Evolutionary conservation across 2,329 filamentous ascomycete genomes (phyloP), one percentile per base, ranked within the genome.

Genomic region (Diaporthe aspalathi): DNA sequence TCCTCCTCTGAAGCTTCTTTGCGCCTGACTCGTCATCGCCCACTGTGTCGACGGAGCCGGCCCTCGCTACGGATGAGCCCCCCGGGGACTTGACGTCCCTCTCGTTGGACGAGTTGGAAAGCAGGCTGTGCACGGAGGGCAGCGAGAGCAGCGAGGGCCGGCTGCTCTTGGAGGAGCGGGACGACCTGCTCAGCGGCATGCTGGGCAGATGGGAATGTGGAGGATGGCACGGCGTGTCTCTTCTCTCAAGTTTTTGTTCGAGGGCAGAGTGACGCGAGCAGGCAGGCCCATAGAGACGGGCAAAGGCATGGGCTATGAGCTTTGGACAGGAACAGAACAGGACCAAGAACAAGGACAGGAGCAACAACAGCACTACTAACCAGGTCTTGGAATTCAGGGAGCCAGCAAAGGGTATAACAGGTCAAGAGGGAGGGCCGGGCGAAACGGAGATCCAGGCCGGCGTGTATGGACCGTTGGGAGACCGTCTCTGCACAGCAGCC

Each of bases 181-280:
- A 72, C 27, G 70, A 74, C 71, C 72, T 74, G 72, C 73, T 74
- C 40, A 69, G 70, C 57, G 69, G 69, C 74, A 74, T 74, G 66
- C 50, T 73, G 71, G 70, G 69, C 62, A 60, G 12, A n/a, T 16
- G 16, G 56, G 35, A 32, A 5, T 50, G 27, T 56, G 49, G 60
- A 63, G 32, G 53, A 56, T 32, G 17, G 50, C 45, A 52, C n/a
- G 29, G 47, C 43, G 32, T 38, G 35, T 38, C 35, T 38, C 32
- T 50, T 50, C 62, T 40, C 38, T 65, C 52, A 57, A 47, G 68
- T 50, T 53, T n/a, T 52, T 60, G 43, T 49, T 40, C 22, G 45
- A 60, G 29, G 38, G 67, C 56, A 57, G 47, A 52, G 54, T 29
- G 20, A 62, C 43, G 57, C 47, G 38, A 40, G n/a, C 60, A 65